Percentiles rank a stretch among this genome's conserved stretches.
These are phyloP conservation scores for Myxozyma melibiosi DNA, from an alignment of 805 yeast genomes.

Conservation along the genomic window DNA sequence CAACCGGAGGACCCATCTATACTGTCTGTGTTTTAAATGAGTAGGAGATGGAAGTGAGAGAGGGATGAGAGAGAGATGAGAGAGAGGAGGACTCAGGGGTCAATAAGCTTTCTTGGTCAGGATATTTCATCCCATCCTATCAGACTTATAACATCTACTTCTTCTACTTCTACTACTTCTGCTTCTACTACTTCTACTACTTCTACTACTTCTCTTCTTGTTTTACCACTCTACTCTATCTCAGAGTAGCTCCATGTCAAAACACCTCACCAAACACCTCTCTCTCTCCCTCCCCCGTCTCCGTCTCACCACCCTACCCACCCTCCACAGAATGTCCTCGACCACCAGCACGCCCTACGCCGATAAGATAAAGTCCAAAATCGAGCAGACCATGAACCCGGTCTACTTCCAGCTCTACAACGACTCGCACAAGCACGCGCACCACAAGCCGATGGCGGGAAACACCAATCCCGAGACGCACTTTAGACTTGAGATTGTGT, in stretches of 20 bases:
- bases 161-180: too few species aligned
- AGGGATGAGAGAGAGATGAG: too few species aligned
- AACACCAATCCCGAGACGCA: slow-evolving; percentile 82
- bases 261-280: too few species aligned
- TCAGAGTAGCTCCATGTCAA: too few species aligned
- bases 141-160: too few species aligned
- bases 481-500: slow-evolving; percentile 71
- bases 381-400: slow-evolving; percentile 47
- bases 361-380: slow-evolving; percentile 18
- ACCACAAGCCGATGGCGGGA: slow-evolving; percentile 79
- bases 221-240: too few species aligned
- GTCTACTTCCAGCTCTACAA: slow-evolving; percentile 57
- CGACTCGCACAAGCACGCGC: slow-evolving; percentile 86
- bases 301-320: not conserved
- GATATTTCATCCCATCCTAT: too few species aligned
- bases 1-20: slow-evolving; percentile 25
- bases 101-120: too few species aligned
- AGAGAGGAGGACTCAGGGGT: too few species aligned
- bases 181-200: too few species aligned
- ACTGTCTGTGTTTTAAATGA: not conserved
- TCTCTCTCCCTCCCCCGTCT: not conserved
- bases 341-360: slow-evolving; percentile 23
- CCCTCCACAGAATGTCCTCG: slow-evolving; percentile 9
- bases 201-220: too few species aligned
- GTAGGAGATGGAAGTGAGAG: too few species aligned